Evolutionary conservation across 352 stramenopile genomes (phyloP).

Genomic region (Phytophthora parvispora): DNA sequence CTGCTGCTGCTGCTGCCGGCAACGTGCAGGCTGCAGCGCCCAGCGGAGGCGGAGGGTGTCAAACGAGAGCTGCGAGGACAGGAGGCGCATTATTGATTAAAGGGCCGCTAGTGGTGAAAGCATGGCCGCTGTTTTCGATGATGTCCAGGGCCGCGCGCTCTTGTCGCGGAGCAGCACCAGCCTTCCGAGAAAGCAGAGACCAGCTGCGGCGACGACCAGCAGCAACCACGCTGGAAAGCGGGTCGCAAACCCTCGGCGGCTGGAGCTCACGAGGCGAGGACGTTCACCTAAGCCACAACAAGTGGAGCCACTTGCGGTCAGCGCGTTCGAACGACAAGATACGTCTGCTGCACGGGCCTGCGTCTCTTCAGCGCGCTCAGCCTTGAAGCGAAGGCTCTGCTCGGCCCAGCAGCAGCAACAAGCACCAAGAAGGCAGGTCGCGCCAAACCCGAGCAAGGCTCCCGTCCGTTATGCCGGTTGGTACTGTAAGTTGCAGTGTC

Average conservation of each 20-base stretch:
- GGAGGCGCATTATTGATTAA: not conserved
- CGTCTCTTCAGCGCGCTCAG: not conserved
- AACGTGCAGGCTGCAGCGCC: not conserved
- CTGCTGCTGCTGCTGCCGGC: no score
- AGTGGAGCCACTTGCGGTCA: not conserved
- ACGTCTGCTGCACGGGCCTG: not conserved
- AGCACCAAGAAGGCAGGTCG: not conserved
- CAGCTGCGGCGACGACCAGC: not conserved
- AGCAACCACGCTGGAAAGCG: not conserved
- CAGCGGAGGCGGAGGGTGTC: not conserved
- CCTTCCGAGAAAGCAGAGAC: not conserved
- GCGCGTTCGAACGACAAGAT: conserved; percentile 1
- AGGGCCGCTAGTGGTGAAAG: not conserved
- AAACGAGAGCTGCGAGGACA: not conserved
- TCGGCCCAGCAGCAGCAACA: not conserved
- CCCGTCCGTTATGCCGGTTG: conserved; percentile 2
- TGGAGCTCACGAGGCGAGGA: not conserved
- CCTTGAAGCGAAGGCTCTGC: not conserved
- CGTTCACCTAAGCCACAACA: not conserved
- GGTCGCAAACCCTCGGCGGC: no score
- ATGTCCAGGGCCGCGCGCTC: not conserved
- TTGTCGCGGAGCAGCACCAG: not conserved
- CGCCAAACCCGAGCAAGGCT: not conserved
- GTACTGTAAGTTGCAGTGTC: conserved; percentile 25
- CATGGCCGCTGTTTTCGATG: not conserved